Percentiles rank a stretch among this genome's conserved stretches.
phyloP scores from a whole-genome alignment of 1,139 yeast species.

The Yamadazyma membranifaciens region DNA sequence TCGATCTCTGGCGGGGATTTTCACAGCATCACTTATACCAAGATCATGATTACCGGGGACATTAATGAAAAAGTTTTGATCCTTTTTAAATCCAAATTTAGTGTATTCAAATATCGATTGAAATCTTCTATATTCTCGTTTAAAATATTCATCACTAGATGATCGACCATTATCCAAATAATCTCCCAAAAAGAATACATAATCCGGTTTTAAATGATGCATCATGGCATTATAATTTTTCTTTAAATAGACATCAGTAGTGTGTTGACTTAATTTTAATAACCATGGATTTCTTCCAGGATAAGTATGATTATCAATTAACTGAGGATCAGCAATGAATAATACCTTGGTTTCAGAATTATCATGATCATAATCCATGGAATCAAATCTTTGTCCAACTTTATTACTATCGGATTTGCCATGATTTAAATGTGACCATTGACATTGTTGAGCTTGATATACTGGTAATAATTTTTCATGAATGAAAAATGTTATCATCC shows the following conservation, averaged over 20 bases:
- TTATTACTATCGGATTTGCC: constrained; percentile 7
- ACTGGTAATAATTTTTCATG: constrained; percentile 36
- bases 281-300: constrained; percentile 42
- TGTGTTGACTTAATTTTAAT: constrained; percentile 42
- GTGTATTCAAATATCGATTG: constrained; percentile 31
- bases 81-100: constrained; percentile 20
- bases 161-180: constrained; percentile 54
- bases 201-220: constrained; percentile 38
- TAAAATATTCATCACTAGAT: constrained; percentile 38
- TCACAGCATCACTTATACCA: constrained; percentile 53
- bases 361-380: not conserved
- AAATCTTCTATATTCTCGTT: constrained; percentile 38
- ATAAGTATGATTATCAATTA: constrained; percentile 48
- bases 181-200: constrained; percentile 52
- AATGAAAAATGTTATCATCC: constrained; percentile 31
- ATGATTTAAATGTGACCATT: constrained; percentile 22
- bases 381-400: not conserved
- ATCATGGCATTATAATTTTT: constrained; percentile 44
- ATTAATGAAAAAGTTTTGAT: constrained; percentile 29
- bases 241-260: constrained; percentile 49
- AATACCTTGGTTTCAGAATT: constrained; percentile 24
- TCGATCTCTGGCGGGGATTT: constrained; percentile 32
- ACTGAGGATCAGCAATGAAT: constrained; percentile 47
- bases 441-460: constrained; percentile 27
- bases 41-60: constrained; percentile 60